These are phyloP conservation scores for Hypoxylon perforatum DNA, from an alignment of 495 filamentous ascomycete genomes.

Conservation along the genomic window DNA sequence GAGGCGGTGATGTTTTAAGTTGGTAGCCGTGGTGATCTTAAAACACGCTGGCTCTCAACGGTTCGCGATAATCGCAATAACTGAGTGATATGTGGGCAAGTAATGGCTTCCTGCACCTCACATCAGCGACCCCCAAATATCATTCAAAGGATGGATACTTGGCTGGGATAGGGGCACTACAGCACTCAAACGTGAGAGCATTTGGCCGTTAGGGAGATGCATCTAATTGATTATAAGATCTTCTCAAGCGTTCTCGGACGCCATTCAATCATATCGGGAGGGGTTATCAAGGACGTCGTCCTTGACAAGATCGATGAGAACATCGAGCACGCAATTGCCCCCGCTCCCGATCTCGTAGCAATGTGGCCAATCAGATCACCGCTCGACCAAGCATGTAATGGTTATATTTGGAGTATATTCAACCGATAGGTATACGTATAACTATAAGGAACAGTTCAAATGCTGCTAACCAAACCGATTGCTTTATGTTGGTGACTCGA, in stretches of 20 bases:
- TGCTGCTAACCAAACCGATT: neutral
- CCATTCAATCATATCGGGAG: slow-evolving; percentile 14
- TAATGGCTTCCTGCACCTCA: no score
- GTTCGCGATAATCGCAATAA: no score
- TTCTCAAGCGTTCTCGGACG: slow-evolving; percentile 3
- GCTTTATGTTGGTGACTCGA: neutral
- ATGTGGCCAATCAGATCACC: slow-evolving; percentile 21
- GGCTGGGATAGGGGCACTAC: no score
- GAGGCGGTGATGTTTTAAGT: no score
- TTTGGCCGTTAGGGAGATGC: slow-evolving; percentile 5
- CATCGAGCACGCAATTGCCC: slow-evolving; percentile 38
- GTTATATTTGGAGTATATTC: neutral
- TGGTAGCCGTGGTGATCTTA: no score
- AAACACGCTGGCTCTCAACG: no score
- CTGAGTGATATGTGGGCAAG: no score
- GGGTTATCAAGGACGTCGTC: slow-evolving; percentile 22
- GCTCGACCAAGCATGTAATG: neutral
- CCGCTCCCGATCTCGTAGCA: slow-evolving; percentile 9
- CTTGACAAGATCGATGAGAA: slow-evolving; percentile 39
- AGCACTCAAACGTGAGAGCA: neutral
- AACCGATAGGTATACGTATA: neutral
- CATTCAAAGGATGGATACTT: neutral
- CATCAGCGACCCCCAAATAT: no score
- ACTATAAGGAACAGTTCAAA: slow-evolving; percentile 1
- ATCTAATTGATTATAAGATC: slow-evolving; percentile 1